Evolutionary conservation across 345 rosid species (phyloP).

Genomic region (Arabidopsis thaliana): DNA sequence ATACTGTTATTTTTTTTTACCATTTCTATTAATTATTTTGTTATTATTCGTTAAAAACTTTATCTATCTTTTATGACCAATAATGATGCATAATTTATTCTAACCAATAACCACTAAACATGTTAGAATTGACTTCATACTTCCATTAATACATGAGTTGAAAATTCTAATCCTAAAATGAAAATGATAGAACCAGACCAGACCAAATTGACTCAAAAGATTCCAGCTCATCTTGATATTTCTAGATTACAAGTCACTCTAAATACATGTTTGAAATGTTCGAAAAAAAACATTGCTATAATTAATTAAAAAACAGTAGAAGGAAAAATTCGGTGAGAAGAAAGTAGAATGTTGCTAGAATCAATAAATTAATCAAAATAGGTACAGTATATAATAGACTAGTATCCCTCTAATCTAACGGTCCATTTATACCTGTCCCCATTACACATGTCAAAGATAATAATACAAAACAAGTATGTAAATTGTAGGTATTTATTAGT

Average conservation of each 20-base stretch:
- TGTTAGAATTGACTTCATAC: background rate
- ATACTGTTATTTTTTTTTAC: no score
- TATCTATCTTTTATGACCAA: background rate
- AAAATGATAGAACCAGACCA: background rate
- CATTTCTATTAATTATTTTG: no score
- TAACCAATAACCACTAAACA: background rate
- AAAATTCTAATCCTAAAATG: background rate
- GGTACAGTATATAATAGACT: background rate
- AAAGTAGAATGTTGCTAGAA: slow-evolving; percentile 34
- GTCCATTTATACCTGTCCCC: slow-evolving; percentile 35
- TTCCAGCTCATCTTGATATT: slow-evolving; percentile 11
- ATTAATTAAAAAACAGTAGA: background rate
- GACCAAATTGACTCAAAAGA: background rate
- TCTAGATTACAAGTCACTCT: background rate
- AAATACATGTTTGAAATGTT: background rate
- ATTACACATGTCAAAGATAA: slow-evolving; percentile 17
- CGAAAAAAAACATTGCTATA: background rate
- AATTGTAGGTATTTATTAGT: slow-evolving; percentile 20
- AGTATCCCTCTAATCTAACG: slow-evolving; percentile 25
- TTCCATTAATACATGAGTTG: background rate
- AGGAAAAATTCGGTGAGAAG: slow-evolving; percentile 4
- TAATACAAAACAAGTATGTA: background rate
- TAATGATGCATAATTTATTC: background rate
- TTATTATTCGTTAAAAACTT: no score
- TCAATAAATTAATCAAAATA: background rate